Percentiles rank a stretch among this genome's conserved stretches.
Evolutionary conservation across 2,329 filamentous ascomycete genomes (phyloP).

Genomic region (Sphaerulina musiva): DNA sequence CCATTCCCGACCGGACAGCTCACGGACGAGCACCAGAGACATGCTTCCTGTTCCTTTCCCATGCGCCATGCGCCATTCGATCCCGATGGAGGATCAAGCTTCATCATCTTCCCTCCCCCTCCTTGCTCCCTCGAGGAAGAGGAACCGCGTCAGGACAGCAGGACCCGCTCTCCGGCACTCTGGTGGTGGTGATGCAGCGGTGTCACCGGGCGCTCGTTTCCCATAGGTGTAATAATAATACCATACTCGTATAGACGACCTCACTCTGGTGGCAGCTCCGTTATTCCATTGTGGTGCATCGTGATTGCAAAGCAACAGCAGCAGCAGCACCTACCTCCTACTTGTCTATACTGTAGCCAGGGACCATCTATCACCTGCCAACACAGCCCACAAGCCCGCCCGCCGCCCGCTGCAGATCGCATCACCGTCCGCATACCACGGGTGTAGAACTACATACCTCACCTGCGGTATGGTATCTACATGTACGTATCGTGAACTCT

Average conservation of each 20-base stretch:
- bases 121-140: constrained; percentile 1
- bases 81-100: constrained; percentile 6
- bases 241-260: no score
- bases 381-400: background rate
- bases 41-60: background rate
- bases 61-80: background rate
- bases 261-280: no score
- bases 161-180: constrained; percentile 3
- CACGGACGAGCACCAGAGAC: no score
- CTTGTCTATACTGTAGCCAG: background rate
- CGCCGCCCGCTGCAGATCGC: background rate
- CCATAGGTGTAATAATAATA: no score
- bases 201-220: background rate
- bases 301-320: background rate
- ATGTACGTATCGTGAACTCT: constrained; percentile 1
- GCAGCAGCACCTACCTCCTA: no score
- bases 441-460: no score
- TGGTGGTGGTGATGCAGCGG: background rate
- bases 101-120: background rate
- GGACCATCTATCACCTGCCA: background rate
- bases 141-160: constrained; percentile 1
- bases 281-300: no score
- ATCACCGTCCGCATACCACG: constrained; percentile 8
- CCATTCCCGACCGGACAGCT: no score
- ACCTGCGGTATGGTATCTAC: no score